These are phyloP conservation scores for Trichoderma sp. DNA, from an alignment of 2,329 filamentous ascomycete species.

Conservation along the genomic window DNA sequence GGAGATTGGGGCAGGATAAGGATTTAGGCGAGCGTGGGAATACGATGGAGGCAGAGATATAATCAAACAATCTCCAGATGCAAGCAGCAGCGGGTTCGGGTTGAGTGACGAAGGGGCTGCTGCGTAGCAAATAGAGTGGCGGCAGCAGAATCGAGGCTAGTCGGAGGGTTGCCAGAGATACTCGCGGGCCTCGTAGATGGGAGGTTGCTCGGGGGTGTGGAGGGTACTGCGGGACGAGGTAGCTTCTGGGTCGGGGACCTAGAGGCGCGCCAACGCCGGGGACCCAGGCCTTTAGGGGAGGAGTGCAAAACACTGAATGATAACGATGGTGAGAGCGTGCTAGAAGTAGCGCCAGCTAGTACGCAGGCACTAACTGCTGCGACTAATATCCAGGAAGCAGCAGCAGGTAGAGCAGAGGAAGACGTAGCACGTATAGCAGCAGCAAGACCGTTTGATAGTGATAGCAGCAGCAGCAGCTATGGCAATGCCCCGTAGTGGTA, in stretches of 20 bases:
- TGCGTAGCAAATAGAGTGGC: conserved; percentile 25
- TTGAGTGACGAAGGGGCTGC: neutral
- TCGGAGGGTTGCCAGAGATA: neutral
- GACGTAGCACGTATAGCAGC: neutral
- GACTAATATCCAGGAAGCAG: neutral
- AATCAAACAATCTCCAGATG: neutral
- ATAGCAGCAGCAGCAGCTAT: neutral
- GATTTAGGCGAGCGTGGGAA: conserved; percentile 14
- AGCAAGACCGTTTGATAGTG: neutral
- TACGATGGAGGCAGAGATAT: neutral
- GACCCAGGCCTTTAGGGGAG: conserved; percentile 2
- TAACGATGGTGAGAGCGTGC: neutral
- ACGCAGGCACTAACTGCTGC: neutral
- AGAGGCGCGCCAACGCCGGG: neutral
- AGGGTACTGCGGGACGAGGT: neutral
- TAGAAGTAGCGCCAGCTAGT: neutral
- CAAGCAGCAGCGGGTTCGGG: neutral
- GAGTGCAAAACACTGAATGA: neutral
- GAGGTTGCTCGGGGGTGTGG: neutral
- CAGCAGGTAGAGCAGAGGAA: neutral
- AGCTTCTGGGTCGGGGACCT: neutral
- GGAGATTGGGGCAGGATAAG: neutral
- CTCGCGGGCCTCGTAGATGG: neutral
- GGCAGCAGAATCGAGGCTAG: conserved; percentile 20
- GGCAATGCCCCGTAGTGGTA: neutral